Evolutionary conservation across 202 grass and related monocot species (phyloP).

Genomic region (Panicum virgatum): DNA sequence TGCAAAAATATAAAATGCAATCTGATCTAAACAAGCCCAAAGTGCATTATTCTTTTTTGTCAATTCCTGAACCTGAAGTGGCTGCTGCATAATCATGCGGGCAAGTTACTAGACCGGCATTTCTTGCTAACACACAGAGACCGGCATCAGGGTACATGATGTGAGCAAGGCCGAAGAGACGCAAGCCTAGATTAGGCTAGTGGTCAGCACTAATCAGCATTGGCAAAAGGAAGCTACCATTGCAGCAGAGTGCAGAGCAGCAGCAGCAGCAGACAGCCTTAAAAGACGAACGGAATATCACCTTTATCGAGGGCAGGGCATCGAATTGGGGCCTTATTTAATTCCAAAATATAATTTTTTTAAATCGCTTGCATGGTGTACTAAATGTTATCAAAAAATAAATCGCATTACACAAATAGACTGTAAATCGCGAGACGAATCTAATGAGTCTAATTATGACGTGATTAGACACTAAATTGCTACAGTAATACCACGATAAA

Average conservation of each 20-base stretch:
- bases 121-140: neutral
- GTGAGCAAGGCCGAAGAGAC: neutral
- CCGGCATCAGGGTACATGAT: neutral
- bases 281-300: constrained; percentile 36
- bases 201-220: neutral
- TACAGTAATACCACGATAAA: no score
- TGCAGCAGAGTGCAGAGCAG: neutral
- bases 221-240: constrained; percentile 1
- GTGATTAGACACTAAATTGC: no score
- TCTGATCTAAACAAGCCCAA: no score
- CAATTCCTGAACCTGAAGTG: neutral
- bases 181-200: neutral
- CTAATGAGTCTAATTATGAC: no score
- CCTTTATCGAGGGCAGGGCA: constrained; percentile 15
- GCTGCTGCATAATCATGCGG: neutral
- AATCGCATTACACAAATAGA: no score
- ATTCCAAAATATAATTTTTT: no score
- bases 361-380: no score
- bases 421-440: no score
- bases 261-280: neutral
- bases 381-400: no score
- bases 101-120: neutral
- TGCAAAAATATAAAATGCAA: no score
- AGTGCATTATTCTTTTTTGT: neutral
- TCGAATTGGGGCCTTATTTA: no score